A percentile compares a stretch with the other conserved stretches of the same genome.
Conservation (phyloP, 352 stramenopile species). For the Phytophthora multivora region DNA sequence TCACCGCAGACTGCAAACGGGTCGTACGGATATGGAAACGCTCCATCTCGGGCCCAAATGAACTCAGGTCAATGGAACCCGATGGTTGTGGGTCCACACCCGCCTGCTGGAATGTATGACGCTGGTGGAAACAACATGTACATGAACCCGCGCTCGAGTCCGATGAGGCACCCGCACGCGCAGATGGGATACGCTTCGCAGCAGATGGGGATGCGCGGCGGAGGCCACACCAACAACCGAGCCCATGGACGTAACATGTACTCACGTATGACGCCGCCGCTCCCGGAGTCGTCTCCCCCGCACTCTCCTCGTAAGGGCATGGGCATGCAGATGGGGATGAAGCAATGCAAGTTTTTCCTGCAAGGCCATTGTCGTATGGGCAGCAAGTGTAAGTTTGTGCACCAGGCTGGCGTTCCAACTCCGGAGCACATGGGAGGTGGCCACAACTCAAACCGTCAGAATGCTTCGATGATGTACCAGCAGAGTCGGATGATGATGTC, state of each 20-base stretch:
- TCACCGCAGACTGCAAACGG: slow-evolving; percentile 28
- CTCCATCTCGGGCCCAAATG: slow-evolving; percentile 32
- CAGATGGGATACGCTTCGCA: slow-evolving; percentile 50
- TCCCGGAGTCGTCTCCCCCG: slow-evolving; percentile 63
- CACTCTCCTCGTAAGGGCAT: slow-evolving; percentile 59
- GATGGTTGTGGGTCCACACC: slow-evolving; percentile 33
- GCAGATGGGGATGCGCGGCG: slow-evolving; percentile 42
- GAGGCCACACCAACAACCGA: slow-evolving; percentile 29
- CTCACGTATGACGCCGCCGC: slow-evolving; percentile 58
- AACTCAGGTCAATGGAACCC: slow-evolving; percentile 48
- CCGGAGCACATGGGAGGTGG: slow-evolving; percentile 27
- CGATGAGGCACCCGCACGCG: slow-evolving; percentile 35
- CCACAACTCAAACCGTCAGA: slow-evolving; percentile 28
- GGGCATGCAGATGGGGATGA: slow-evolving; percentile 52
- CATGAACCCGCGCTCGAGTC: slow-evolving; percentile 44
- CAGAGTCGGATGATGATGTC: slow-evolving; percentile 42
- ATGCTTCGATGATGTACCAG: slow-evolving; percentile 38
- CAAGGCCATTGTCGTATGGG: slow-evolving; percentile 87
- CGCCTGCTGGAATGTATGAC: slow-evolving; percentile 36
- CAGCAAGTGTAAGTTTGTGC: slow-evolving; percentile 86
- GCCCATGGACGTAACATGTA: slow-evolving; percentile 45
- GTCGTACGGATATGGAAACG: slow-evolving; percentile 38
- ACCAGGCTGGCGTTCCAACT: slow-evolving; percentile 42
- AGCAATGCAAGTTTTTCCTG: slow-evolving; percentile 87
- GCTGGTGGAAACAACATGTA: slow-evolving; percentile 50